Evolutionary conservation across 2,329 filamentous ascomycete species (phyloP).

Genomic region (Fusarium musae): DNA sequence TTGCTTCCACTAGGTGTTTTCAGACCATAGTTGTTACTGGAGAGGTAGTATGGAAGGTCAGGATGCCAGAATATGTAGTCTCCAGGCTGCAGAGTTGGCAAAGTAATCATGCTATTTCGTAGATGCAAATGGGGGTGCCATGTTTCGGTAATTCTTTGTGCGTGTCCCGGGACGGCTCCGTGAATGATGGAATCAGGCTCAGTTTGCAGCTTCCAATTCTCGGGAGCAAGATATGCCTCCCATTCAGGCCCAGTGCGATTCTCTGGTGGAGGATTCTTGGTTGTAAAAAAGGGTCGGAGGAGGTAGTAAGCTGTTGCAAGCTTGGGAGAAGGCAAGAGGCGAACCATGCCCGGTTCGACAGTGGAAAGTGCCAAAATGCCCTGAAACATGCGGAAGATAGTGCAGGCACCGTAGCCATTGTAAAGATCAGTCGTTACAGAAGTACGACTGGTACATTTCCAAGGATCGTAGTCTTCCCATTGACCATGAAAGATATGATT

Average conservation of each 20-base stretch:
- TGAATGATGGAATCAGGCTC: conserved; percentile 67
- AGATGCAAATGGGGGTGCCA: conserved; percentile 68
- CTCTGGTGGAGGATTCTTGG: conserved; percentile 56
- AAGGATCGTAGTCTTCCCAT: conserved; percentile 67
- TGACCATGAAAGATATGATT: conserved; percentile 63
- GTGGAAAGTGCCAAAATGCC: conserved; percentile 65
- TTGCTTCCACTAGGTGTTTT: conserved; percentile 43
- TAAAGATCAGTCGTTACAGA: conserved; percentile 66
- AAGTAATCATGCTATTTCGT: conserved; percentile 63
- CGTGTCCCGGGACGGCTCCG: conserved; percentile 67
- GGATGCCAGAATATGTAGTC: conserved; percentile 71
- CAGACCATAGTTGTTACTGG: conserved; percentile 50
- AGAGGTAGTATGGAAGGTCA: conserved; percentile 67
- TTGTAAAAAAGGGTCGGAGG: conserved; percentile 67
- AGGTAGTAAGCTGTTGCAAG: conserved; percentile 82
- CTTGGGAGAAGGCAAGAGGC: conserved; percentile 77
- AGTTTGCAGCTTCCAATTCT: conserved; percentile 58
- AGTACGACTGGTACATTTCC: conserved; percentile 64
- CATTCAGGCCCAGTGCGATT: conserved; percentile 55
- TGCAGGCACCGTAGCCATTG: conserved; percentile 67
- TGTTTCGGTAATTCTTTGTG: conserved; percentile 66
- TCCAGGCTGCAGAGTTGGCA: conserved; percentile 64
- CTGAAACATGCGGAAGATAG: conserved; percentile 69
- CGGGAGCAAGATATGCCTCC: conserved; percentile 62
- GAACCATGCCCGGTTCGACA: conserved; percentile 74